Evolutionary conservation across 495 filamentous ascomycete species (phyloP).

Genomic region (Cryomyces minteri): DNA sequence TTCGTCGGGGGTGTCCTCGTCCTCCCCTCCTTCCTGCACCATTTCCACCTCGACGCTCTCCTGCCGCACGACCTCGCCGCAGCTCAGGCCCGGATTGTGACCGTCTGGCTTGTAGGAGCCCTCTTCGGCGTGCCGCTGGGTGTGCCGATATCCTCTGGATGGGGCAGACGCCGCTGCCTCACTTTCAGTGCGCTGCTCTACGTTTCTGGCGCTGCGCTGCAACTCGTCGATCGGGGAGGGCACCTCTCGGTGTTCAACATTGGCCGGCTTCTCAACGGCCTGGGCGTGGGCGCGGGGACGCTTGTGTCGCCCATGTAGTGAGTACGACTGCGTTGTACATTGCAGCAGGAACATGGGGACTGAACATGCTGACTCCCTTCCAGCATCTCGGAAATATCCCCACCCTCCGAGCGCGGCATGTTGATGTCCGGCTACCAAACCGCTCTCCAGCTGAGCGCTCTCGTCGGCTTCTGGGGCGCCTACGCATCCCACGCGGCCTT

Average conservation of each 20-base stretch:
- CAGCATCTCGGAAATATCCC: constrained; percentile 5
- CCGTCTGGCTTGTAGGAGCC: constrained; percentile 1
- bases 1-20: constrained; percentile 6
- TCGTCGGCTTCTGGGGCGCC: constrained; percentile 5
- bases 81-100: not conserved
- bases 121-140: constrained; percentile 1
- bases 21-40: constrained; percentile 4
- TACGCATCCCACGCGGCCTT: not conserved
- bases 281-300: constrained; percentile 3
- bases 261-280: constrained; percentile 1
- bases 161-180: constrained; percentile 1
- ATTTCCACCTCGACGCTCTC: constrained; percentile 4
- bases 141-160: not conserved
- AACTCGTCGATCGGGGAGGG: not conserved
- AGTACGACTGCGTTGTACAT: not conserved
- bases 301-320: constrained; percentile 3
- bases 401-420: not conserved
- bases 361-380: too few relatives aligned
- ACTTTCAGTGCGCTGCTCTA: constrained; percentile 1
- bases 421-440: constrained; percentile 1
- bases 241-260: not conserved
- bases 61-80: constrained; percentile 1
- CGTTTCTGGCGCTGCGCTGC: constrained; percentile 1
- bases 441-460: not conserved
- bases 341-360: too few relatives aligned